phyloP scores from a whole-genome alignment of 2,329 filamentous ascomycete species.

The Pezicula carpinea region DNA sequence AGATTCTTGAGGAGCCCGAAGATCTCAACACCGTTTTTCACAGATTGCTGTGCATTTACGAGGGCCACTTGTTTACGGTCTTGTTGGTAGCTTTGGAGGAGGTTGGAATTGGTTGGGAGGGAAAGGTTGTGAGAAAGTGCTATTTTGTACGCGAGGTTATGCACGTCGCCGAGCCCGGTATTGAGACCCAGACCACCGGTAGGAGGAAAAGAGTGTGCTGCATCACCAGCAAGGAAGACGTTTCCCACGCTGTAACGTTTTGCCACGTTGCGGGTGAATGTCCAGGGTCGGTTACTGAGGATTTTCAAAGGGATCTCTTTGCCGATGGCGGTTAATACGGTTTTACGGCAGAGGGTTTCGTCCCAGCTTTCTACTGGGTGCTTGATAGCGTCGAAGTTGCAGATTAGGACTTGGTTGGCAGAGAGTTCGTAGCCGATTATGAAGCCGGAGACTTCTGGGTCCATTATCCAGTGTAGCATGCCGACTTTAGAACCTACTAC shows the following conservation, averaged over 20 bases:
- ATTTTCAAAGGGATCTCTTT: constrained; percentile 32
- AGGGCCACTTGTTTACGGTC: constrained; percentile 36
- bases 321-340: constrained; percentile 30
- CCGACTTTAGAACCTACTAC: constrained; percentile 34
- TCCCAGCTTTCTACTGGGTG: constrained; percentile 33
- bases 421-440: constrained; percentile 39
- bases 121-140: constrained; percentile 11
- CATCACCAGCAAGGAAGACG: constrained; percentile 29
- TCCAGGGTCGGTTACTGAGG: constrained; percentile 36
- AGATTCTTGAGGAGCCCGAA: constrained; percentile 36
- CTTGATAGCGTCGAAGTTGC: constrained; percentile 37
- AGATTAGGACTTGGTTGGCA: constrained; percentile 38
- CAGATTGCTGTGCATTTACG: constrained; percentile 36
- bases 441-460: constrained; percentile 37
- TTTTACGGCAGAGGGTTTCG: constrained; percentile 29
- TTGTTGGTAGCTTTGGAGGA: constrained; percentile 33
- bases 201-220: constrained; percentile 15
- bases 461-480: constrained; percentile 41
- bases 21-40: constrained; percentile 39
- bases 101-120: constrained; percentile 28
- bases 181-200: constrained; percentile 22
- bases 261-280: constrained; percentile 36
- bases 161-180: constrained; percentile 31
- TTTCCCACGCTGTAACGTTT: constrained; percentile 31
- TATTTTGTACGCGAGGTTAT: constrained; percentile 39